phyloP scores from a whole-genome alignment of 176 grass and related monocot species.

The Hordeum vulgare region DNA sequence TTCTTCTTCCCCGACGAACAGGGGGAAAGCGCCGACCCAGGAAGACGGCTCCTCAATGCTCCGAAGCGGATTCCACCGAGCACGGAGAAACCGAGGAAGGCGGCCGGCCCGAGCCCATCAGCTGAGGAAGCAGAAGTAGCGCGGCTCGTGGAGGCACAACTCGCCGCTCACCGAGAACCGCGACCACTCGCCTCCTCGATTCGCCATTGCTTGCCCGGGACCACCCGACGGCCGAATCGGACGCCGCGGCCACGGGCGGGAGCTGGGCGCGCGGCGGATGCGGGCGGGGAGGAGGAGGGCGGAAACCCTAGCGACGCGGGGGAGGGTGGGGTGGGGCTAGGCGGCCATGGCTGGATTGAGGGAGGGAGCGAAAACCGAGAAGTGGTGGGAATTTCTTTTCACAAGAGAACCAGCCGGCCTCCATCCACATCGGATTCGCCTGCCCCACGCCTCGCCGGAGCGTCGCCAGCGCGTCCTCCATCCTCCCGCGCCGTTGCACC shows the following conservation, averaged over 20 bases:
- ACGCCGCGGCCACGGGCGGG: neutral
- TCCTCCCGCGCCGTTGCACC: no score
- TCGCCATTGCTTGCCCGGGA: neutral
- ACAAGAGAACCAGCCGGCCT: no score
- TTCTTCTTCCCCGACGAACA: neutral
- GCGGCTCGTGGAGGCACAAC: neutral
- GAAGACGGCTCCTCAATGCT: neutral
- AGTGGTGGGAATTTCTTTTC: constrained; percentile 19
- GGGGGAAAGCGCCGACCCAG: neutral
- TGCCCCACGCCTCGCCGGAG: no score
- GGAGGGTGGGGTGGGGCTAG: neutral
- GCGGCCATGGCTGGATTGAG: constrained; percentile 49
- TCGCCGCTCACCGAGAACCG: neutral
- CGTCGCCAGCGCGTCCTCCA: no score
- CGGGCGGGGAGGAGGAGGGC: neutral
- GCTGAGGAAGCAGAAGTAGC: neutral
- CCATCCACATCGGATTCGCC: no score
- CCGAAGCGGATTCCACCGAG: neutral
- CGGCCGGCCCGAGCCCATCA: constrained; percentile 19
- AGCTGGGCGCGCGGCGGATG: neutral
- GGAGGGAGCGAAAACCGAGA: constrained; percentile 18
- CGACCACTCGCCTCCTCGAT: neutral
- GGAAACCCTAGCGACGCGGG: constrained; percentile 34
- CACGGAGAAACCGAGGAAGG: constrained; percentile 40
- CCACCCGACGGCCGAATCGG: constrained; percentile 8